Evolutionary conservation across 116 monocot species (phyloP), one percentile per base, ranked within the genome.

Genomic region (Posidonia oceanica): DNA sequence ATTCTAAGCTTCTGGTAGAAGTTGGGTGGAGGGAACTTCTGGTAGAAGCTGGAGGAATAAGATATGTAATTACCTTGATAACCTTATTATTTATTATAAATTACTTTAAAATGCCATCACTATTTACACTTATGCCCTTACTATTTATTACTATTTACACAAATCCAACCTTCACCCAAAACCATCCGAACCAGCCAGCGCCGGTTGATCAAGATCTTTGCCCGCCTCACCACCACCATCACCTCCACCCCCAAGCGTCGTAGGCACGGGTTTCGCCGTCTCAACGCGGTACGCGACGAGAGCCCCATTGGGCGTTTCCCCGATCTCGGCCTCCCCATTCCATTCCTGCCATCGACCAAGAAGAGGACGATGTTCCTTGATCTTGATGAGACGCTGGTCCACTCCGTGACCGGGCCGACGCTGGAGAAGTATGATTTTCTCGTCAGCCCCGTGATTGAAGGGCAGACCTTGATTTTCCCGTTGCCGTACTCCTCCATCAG

Each of bases 341-440:
- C 44, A 2, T 10, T 29, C n/a, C 77, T 78, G 68, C 82, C 85
- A 0, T 86, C 77, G 4, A 71, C 80, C 1, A 69, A 36, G 29
- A 83, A 59, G 37, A 82, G 57, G 69, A 94, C 94, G 16, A 21
- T 90, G 36, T 83, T 94, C 75, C 71, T 94, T 23, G 94, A 94
- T 63, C 87, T 94, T 57, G 94, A 94, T 70, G 94, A 94, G 79
- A 94, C 94, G 3, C 78, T 94, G 8, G 71, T 94, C 66, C 94
- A 94, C 73, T 85, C 90, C 39, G 72, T 79, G 23, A 76, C 76
- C 39, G 68, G 64, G 29, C 70, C 75, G 0, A 70, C 82, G 14
- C 63, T 68, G 13, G 57, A 56, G 29, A 72, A 48, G 37, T 87
- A 83, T 69, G 94, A 94, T 72, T 94, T 94, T 71, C 40, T 73